Percentiles rank a stretch among this genome's conserved stretches.
phyloP scores from a whole-genome alignment of 2,329 filamentous ascomycete species.

The Magnaporthales sp. region DNA sequence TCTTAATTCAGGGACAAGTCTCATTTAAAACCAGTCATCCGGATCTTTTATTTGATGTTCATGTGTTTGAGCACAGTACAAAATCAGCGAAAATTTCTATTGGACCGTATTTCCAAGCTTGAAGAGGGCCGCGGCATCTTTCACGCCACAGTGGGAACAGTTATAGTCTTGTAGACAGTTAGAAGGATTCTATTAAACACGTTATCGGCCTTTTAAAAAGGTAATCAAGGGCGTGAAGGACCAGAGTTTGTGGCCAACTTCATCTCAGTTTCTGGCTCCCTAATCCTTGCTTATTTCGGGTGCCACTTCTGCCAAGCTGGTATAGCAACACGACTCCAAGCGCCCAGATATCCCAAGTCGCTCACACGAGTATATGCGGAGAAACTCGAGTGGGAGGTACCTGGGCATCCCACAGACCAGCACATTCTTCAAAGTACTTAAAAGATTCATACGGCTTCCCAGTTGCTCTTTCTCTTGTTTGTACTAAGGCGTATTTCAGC shows the following conservation, averaged over 20 bases:
- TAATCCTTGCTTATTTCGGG: background rate
- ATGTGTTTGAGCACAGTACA: too few species aligned
- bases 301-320: background rate
- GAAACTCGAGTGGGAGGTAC: background rate
- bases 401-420: background rate
- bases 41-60: too few species aligned
- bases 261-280: too few species aligned
- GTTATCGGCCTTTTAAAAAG: too few species aligned
- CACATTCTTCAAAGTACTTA: background rate
- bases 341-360: background rate
- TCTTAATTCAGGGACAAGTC: too few species aligned
- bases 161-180: too few species aligned
- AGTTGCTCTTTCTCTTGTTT: background rate
- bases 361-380: background rate
- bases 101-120: background rate
- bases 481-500: too few species aligned
- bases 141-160: too few species aligned
- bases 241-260: too few species aligned
- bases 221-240: too few species aligned
- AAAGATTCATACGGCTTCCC: background rate
- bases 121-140: background rate
- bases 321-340: background rate
- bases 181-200: too few species aligned
- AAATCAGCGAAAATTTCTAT: background rate
- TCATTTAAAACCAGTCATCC: too few species aligned